phyloP scores from a whole-genome alignment of 106 monocot genomes.

The Platanthera zijinensis region DNA sequence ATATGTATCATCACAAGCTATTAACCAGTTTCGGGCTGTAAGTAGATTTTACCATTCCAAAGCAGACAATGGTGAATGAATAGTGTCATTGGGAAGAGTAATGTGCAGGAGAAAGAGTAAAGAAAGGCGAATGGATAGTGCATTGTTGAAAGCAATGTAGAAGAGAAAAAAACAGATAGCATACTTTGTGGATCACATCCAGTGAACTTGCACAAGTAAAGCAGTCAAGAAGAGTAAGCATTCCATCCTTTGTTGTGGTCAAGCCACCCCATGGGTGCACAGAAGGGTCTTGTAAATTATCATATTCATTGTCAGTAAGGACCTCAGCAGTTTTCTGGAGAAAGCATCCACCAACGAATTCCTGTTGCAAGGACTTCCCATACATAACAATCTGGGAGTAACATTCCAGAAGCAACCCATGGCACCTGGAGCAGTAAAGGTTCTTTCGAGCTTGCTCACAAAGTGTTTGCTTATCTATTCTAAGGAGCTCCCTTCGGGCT shows the following conservation, averaged over 20 bases:
- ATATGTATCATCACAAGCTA: background rate
- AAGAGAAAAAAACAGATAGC: background rate
- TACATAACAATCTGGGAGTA: slow-evolving; percentile 80
- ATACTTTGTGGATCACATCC: slow-evolving; percentile 64
- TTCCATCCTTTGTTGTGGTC: slow-evolving; percentile 68
- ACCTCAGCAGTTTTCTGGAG: slow-evolving; percentile 18
- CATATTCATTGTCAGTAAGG: slow-evolving; percentile 19
- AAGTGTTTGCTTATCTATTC: slow-evolving; percentile 85
- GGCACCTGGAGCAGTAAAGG: slow-evolving; percentile 95
- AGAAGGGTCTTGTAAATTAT: slow-evolving; percentile 54
- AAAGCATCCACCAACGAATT: slow-evolving; percentile 14
- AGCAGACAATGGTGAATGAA: background rate
- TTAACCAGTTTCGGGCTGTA: background rate
- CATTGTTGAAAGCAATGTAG: background rate
- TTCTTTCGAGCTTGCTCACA: slow-evolving; percentile 90
- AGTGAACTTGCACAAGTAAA: slow-evolving; percentile 61
- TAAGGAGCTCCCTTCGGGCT: slow-evolving; percentile 56
- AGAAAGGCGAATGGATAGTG: background rate
- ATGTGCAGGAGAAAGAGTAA: background rate
- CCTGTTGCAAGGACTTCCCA: slow-evolving; percentile 71
- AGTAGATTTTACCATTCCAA: slow-evolving; percentile 1
- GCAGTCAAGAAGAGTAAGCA: slow-evolving; percentile 72
- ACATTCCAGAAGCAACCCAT: slow-evolving; percentile 88
- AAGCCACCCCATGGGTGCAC: slow-evolving; percentile 95
- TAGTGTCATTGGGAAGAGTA: too few species aligned